Base-by-base conservation (phyloP, 192 early-diverging fungal species). In the Linnemannia schmuckeri region DNA sequence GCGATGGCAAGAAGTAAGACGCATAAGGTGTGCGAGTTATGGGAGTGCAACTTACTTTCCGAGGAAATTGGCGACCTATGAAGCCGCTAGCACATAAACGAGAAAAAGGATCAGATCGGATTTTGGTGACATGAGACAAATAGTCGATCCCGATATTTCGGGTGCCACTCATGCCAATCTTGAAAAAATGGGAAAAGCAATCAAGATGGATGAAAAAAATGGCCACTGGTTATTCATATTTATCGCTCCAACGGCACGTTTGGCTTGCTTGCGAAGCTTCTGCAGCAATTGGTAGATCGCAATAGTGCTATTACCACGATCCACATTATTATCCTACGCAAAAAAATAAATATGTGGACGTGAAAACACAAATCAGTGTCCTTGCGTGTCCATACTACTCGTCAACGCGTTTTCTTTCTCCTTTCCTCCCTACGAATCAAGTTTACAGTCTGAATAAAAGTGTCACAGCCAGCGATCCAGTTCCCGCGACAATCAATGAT, bases 291-390 rank as follows among this genome's bases (percentile, higher is more conserved):
- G 77, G 82, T 94, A 96, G 3, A 95, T 75, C 7, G 69, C 68
- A 55, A 96, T 94, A 0, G 94, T 95, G 74, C 95, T 94, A 0
- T 91, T 81, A 10, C 95, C 94, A 30, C 94, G 72, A 75, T 95
- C 95, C 5, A 95, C 90, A 1, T 95, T 89, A 82, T 96, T 94
- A 3, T 94, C 94, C 90, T 93, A 55, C 9, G 35, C 40, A 4
- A 15, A 42, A 33, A 46, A 35, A 72, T 33, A 76, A n/a, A n/a
- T n/a, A 24, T 30, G 41, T 10, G 41, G 13, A 30, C 17, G 37
- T 41, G n/a, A n/a, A 57, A 57, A 38, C 15, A 57, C 13, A 1
- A 27, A 73, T 73, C 24, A n/a, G 41, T 13, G 7, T 40, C 37
- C 27, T 74, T 22, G 6, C 7, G 13, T 44, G 44, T 12, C 70